A percentile compares a stretch with the other conserved stretches of the same genome.
These are phyloP conservation scores for Cercophora sp. DNA, from an alignment of 495 filamentous ascomycete species.

Conservation along the genomic window DNA sequence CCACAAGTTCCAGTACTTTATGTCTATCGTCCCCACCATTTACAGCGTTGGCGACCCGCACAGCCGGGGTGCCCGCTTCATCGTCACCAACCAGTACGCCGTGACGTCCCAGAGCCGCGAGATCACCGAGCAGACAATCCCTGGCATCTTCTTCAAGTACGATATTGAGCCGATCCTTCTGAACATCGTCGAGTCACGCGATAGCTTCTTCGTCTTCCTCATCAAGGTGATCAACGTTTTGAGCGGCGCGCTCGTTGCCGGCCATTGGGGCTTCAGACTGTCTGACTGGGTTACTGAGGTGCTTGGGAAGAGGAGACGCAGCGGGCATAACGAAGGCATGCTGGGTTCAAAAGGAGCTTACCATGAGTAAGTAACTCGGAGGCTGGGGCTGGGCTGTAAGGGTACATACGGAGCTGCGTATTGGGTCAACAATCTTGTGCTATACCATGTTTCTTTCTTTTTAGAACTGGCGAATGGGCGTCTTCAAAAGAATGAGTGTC, in stretches of 20 bases:
- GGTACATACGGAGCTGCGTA: too few species aligned
- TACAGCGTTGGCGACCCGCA: conserved; percentile 61
- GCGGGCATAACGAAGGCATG: conserved; percentile 54
- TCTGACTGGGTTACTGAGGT: conserved; percentile 50
- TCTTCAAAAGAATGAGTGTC: too few species aligned
- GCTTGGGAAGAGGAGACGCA: conserved; percentile 43
- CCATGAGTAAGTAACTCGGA: conserved; percentile 17
- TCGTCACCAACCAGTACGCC: conserved; percentile 97
- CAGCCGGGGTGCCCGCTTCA: conserved; percentile 37
- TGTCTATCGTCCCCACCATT: conserved; percentile 92
- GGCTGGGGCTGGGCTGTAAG: too few species aligned
- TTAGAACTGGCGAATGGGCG: too few species aligned
- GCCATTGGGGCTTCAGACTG: conserved; percentile 57
- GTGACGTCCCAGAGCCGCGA: conserved; percentile 76
- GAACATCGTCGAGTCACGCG: conserved; percentile 76
- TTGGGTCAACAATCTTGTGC: too few species aligned
- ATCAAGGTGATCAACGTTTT: conserved; percentile 67
- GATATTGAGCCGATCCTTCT: conserved; percentile 96
- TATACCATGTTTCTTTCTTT: too few species aligned
- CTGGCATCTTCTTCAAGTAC: conserved; percentile 98
- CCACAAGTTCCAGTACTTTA: conserved; percentile 97
- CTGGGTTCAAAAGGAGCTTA: conserved; percentile 36
- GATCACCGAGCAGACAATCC: conserved; percentile 66
- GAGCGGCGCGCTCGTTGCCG: conserved; percentile 57
- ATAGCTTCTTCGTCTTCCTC: conserved; percentile 65